Percentiles rank a stretch among this genome's conserved stretches.
phyloP scores from a whole-genome alignment of 208 protist genomes.

The Sergeia podlipaevii region DNA sequence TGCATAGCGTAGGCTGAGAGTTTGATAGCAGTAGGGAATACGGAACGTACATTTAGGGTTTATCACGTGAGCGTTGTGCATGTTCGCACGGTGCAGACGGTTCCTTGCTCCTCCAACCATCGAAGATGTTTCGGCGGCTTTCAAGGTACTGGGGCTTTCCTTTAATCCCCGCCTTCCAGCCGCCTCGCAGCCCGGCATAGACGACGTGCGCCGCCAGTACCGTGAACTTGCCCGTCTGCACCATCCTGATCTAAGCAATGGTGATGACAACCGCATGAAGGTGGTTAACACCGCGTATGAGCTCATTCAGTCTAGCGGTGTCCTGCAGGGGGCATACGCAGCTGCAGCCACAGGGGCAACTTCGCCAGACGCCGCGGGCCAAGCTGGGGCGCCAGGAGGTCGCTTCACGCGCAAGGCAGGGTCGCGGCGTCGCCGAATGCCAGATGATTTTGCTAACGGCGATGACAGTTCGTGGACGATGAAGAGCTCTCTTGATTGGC shows the following conservation, averaged over 20 bases:
- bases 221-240: conserved; percentile 79
- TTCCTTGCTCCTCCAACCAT: conserved; percentile 15
- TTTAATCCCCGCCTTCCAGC: conserved; percentile 24
- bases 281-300: conserved; percentile 90
- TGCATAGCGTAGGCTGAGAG: too few species aligned
- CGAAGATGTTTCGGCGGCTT: conserved; percentile 58
- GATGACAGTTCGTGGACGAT: conserved; percentile 74
- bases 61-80: too few species aligned
- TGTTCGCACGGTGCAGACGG: conserved; percentile 9
- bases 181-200: conserved; percentile 21
- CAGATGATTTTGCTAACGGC: conserved; percentile 81
- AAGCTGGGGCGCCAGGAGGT: not conserved
- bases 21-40: not conserved
- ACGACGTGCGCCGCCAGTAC: conserved; percentile 77
- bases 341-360: not conserved
- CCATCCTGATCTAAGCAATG: conserved; percentile 86
- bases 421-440: conserved; percentile 51
- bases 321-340: conserved; percentile 20
- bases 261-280: conserved; percentile 84
- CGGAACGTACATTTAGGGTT: not conserved
- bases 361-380: not conserved
- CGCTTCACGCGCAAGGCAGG: conserved; percentile 47
- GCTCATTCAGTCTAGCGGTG: conserved; percentile 66
- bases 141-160: conserved; percentile 67
- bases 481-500: conserved; percentile 79